Evolutionary conservation across 2,329 filamentous ascomycete genomes (phyloP), one percentile per base, ranked within the genome.

Genomic region (Trichoderma sp.): DNA sequence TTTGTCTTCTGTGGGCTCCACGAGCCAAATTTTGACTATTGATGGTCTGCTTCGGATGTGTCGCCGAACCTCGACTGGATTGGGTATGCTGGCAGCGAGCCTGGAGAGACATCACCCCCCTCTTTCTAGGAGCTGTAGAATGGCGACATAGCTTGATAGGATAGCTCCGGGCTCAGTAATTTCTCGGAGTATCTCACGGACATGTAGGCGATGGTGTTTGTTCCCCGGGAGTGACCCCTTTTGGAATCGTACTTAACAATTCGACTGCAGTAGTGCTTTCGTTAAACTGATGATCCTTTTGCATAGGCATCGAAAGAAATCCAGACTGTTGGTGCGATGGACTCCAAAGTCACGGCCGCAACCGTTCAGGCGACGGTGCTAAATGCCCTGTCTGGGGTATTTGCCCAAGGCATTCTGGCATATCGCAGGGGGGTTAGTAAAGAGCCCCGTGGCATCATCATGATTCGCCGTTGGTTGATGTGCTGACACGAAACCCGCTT

Each of bases 391-490:
- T 68, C 70, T 12, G 64, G 70, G 26, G 55, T 71, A 6, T 59
- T 71, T 32, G 63, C 70, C 15, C 70, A 71, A 57, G 70, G 55
- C 55, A 71, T 71, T 43, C 32, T 68, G 28, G 70, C 63, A 32
- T 71, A 71, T 53, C 63, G 64, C 36, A 68, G 43, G 39, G 39
- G 64, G 20, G 55, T 71, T 1, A 47, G 70, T 53, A 23, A 15
- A n/a, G 6, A 6, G 3, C 36, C 34, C 34, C 13, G 20, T 36
- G 57, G 28, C 8, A 36, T 20, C 20, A 13, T 68, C 28, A 4
- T 55, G 53, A 3, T 55, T 68, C 15, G 30, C 13, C 53, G 15
- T 43, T 68, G 43, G 20, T 34, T 53, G 23, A 9, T 23, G 12
- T 67, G 64, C 65, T 68, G 28, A 68, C 26, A 15, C 2, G 6